Percentiles rank a stretch among this genome's conserved stretches.
phyloP scores from a whole-genome alignment of 345 rosid genomes.

The Firmiana major region DNA sequence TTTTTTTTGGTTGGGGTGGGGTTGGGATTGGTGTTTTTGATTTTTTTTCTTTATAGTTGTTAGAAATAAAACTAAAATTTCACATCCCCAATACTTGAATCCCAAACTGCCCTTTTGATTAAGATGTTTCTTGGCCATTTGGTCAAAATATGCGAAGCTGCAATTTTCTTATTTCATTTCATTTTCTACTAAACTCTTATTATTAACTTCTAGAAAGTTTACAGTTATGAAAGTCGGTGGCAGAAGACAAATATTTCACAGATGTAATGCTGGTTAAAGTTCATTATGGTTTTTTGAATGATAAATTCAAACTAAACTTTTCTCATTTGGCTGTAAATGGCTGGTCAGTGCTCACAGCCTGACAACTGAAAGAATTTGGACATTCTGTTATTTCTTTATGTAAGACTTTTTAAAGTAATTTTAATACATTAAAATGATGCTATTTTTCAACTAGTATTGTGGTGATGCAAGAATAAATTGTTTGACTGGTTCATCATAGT shows the following conservation, averaged over 20 bases:
- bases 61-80: neutral
- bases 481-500: neutral
- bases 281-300: too few species aligned
- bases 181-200: neutral
- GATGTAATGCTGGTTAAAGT: too few species aligned
- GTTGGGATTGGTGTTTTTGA: too few species aligned
- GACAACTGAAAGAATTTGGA: neutral
- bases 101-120: neutral
- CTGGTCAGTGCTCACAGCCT: neutral
- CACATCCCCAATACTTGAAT: neutral
- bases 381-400: neutral
- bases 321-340: neutral
- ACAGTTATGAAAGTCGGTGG: neutral
- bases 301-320: too few species aligned
- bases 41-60: neutral
- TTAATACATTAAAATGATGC: too few species aligned
- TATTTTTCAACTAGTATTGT: neutral
- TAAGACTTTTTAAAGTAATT: too few species aligned
- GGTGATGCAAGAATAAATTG: neutral
- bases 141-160: neutral
- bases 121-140: neutral
- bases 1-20: too few species aligned
- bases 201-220: neutral
- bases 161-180: neutral
- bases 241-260: too few species aligned